phyloP scores from a whole-genome alignment of 768 basidiomycete species.

The Tulasnella calospora region DNA sequence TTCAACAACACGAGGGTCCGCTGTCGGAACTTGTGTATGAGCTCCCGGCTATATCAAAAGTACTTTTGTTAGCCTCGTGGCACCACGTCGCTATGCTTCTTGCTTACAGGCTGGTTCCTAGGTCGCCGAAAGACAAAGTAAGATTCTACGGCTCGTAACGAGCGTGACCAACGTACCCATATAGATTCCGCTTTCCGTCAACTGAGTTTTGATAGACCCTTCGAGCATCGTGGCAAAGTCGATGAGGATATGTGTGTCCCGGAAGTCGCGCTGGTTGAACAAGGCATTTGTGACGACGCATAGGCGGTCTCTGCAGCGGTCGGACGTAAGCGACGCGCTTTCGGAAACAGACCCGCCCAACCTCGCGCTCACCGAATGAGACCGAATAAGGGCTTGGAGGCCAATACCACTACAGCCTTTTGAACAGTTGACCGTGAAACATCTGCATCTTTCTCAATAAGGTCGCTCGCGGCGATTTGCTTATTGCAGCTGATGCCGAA shows the following conservation, averaged over 20 bases:
- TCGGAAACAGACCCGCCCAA: not conserved
- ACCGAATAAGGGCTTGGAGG: conserved; percentile 85
- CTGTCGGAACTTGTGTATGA: conserved; percentile 91
- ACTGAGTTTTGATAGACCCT: conserved; percentile 63
- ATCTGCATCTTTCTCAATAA: conserved; percentile 69
- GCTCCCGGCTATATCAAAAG: conserved; percentile 61
- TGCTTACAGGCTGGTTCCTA: conserved; percentile 66
- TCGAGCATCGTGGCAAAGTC: conserved; percentile 81
- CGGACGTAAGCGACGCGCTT: not conserved
- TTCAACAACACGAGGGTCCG: conserved; percentile 91
- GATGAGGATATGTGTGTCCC: conserved; percentile 79
- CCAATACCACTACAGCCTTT: conserved; percentile 93
- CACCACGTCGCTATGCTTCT: not conserved
- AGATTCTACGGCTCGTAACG: not conserved
- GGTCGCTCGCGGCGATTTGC: conserved; percentile 73
- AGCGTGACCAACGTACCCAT: conserved; percentile 61
- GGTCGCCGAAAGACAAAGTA: conserved; percentile 26
- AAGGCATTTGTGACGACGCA: conserved; percentile 90
- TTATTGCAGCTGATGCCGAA: conserved; percentile 98
- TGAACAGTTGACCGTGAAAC: conserved; percentile 96
- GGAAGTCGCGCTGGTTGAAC: conserved; percentile 89
- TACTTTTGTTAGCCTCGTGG: not conserved
- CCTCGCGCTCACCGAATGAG: conserved; percentile 65
- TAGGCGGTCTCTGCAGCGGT: conserved; percentile 65
- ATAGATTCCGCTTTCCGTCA: conserved; percentile 89